Conservation (phyloP, 2,329 filamentous ascomycete species). For the Hypoxylon sp. region DNA sequence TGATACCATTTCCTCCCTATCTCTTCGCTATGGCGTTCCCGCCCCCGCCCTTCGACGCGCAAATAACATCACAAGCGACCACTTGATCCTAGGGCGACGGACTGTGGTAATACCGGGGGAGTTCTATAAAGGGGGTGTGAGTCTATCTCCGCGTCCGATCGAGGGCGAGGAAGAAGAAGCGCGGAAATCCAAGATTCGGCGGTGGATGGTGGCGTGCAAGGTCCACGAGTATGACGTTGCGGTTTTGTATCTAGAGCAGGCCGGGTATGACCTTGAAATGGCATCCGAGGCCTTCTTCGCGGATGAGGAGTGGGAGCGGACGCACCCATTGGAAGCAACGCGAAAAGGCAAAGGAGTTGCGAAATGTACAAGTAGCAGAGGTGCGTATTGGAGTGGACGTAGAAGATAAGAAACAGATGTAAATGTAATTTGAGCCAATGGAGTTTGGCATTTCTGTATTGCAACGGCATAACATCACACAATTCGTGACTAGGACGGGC, state of each 20-base stretch:
- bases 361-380: slow-evolving; percentile 49
- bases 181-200: slow-evolving; percentile 77
- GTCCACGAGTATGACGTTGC: slow-evolving; percentile 83
- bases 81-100: slow-evolving; percentile 77
- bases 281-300: slow-evolving; percentile 76
- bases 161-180: slow-evolving; percentile 81
- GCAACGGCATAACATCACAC: slow-evolving; percentile 29
- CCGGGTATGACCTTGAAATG: slow-evolving; percentile 74
- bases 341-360: slow-evolving; percentile 54
- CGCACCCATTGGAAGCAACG: slow-evolving; percentile 69
- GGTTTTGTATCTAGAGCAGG: slow-evolving; percentile 79
- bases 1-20: slow-evolving; percentile 77
- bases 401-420: slow-evolving; percentile 28
- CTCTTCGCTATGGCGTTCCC: slow-evolving; percentile 79
- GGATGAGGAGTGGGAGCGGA: slow-evolving; percentile 82
- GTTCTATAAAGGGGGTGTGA: slow-evolving; percentile 76
- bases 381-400: slow-evolving; percentile 38
- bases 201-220: slow-evolving; percentile 86
- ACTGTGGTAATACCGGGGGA: slow-evolving; percentile 80
- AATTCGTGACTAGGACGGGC: slow-evolving; percentile 10
- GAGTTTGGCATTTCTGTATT: slow-evolving; percentile 19
- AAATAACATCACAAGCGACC: slow-evolving; percentile 80
- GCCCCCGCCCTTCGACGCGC: slow-evolving; percentile 71
- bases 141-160: slow-evolving; percentile 78
- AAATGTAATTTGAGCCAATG: background rate